phyloP scores from a whole-genome alignment of 169 alveolate genomes.

The Perkinsus olseni region DNA sequence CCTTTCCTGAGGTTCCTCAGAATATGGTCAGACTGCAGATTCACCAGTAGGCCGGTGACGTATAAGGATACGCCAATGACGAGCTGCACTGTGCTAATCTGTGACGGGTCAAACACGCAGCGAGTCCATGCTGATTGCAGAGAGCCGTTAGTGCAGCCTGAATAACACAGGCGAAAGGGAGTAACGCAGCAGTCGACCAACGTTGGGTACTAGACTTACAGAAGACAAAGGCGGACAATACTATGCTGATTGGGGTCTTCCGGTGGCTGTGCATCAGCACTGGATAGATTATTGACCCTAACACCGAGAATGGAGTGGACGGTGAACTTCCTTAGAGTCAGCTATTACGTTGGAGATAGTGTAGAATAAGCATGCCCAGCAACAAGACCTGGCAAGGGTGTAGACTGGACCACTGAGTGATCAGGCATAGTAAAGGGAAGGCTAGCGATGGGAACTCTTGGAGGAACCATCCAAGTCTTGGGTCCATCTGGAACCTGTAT shows the following conservation, averaged over 20 bases:
- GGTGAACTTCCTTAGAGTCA: background rate
- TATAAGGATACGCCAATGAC: background rate
- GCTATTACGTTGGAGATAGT: background rate
- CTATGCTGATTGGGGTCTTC: background rate
- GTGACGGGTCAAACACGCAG: background rate
- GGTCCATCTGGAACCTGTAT: background rate
- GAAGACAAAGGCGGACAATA: background rate
- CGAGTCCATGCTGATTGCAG: background rate
- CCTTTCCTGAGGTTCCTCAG: background rate
- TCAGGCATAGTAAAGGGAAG: background rate
- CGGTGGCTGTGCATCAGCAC: background rate
- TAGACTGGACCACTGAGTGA: background rate
- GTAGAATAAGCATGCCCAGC: background rate
- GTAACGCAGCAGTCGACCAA: background rate
- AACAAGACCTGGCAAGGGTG: background rate
- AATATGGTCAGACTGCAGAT: background rate
- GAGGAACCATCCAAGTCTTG: background rate
- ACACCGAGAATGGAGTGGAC: background rate
- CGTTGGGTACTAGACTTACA: no score
- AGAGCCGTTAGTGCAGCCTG: background rate
- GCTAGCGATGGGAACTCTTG: background rate
- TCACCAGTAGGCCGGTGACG: background rate
- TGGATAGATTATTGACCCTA: background rate
- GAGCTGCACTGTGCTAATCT: background rate
- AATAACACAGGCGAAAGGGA: background rate